Evolutionary conservation across 208 protist species (phyloP).

Genomic region (Entamoeba invadens): DNA sequence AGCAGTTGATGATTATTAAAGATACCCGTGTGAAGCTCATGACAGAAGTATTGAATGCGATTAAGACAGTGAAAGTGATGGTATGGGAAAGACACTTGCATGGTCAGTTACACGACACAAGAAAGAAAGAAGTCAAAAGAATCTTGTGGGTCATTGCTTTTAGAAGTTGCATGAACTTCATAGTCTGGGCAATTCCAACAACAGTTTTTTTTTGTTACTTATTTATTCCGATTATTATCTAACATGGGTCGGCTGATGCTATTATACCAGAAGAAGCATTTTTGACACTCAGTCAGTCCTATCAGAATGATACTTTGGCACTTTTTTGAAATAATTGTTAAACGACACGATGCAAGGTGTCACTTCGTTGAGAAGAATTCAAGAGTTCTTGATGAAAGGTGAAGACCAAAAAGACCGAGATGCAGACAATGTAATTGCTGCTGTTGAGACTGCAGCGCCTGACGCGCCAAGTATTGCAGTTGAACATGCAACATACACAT

Average conservation of each 20-base stretch:
- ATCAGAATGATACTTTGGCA: neutral
- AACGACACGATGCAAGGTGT: neutral
- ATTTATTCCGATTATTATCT: neutral
- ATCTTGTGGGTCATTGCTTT: neutral
- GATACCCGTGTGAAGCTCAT: slow-evolving; percentile 42
- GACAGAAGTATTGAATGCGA: slow-evolving; percentile 44
- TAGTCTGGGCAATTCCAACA: neutral
- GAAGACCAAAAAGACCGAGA: neutral
- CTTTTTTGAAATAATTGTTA: neutral
- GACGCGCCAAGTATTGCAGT: neutral
- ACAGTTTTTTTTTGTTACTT: slow-evolving; percentile 1
- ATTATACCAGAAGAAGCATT: neutral
- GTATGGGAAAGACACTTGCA: slow-evolving; percentile 43
- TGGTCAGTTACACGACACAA: slow-evolving; percentile 13
- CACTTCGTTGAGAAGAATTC: neutral
- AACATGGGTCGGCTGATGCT: neutral
- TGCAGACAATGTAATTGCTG: neutral
- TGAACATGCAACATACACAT: neutral
- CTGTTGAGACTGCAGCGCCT: neutral
- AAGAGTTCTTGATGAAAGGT: slow-evolving; percentile 1
- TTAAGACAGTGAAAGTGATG: slow-evolving; percentile 49
- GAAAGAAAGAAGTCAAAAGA: slow-evolving; percentile 10
- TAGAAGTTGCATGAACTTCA: neutral
- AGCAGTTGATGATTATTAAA: slow-evolving; percentile 10
- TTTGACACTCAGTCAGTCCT: neutral